Base-by-base conservation (phyloP, 1,139 yeast genomes). In the Yamadazyma dushanensis region DNA sequence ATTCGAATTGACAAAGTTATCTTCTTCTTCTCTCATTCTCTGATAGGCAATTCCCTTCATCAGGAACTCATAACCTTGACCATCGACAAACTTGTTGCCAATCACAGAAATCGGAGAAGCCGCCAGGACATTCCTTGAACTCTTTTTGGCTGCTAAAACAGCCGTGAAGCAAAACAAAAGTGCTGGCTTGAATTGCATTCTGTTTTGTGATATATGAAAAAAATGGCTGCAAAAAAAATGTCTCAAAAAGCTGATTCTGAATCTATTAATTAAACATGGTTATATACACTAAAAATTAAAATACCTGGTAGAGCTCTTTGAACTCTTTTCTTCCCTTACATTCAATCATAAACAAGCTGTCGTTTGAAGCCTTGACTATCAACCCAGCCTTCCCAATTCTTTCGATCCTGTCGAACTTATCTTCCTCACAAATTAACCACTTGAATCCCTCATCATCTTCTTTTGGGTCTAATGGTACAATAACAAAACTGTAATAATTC, bases 31-130 rank as follows among this genome's bases (percentile, higher is more conserved):
- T 37, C 70, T 53, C 30, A 69, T 59, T 29, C 74, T 75, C 48
- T 78, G 83, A 45, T 78, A 78, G 1, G 83, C 81, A 26, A 77
- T 70, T 8, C 84, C 84, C 41, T 73, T 76, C 40, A 78, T 63
- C 44, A 70, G 76, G 51, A 77, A 78, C 54, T 76, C 82, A 18
- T 66, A 59, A 1, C 73, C 74, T 13, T 53, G 57, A 3, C 63
- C 44, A 39, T 63, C 54, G 43, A 69, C 75, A 50, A 78, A 74
- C 46, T 75, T 74, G 50, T 63, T 71, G 1, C 80, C 80, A 15
- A 31, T 61, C 7, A 29, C 19, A 8, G 16, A 16, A 16, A 20
- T n/a, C 3, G 30, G 13, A 6, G 18, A n/a, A 10, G 10, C n/a
- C 5, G 18, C 7, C n/a, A 15, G 17, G 27, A 10, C 15, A 5